Evolutionary conservation across 2,329 filamentous ascomycete species (phyloP), one percentile per base, ranked within the genome.

Genomic region (Penicillium sp.): DNA sequence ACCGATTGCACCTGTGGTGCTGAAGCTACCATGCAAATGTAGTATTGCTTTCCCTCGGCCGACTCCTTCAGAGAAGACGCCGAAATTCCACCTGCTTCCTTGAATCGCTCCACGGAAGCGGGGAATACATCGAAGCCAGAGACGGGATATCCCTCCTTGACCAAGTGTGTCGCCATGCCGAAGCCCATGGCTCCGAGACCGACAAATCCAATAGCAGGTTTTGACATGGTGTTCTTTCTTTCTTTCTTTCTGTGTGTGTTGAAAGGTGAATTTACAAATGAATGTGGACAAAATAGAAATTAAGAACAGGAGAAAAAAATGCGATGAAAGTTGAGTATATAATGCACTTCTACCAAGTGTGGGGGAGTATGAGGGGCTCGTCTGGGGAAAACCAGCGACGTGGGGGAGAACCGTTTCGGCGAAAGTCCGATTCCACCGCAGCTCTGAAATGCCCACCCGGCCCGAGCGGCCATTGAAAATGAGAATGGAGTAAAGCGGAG

Each of bases 141-240:
- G 25, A 89, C 84, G 26, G 71, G 51, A 66, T 84, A 86, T 49
- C 83, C 83, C 54, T 79, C 71, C 56, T 82, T 81, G 59, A 88
- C 73, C 39, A 90, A 78, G 63, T 88, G 78, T 50, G 80, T 86
- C 54, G 86, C 86, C 85, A 90, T 89, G 63, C 86, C 86, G 65
- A 88, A 86, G 63, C 86, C 86, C 86, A 89, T 89, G 68, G 85
- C 85, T 48, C 86, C 86, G 3, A 90, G 82, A 73, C 86, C 86
- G 54, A 86, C 83, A 68, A 88, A 88, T 54, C 81, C 78, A 46
- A 86, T 72, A 45, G 68, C 61, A 26, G 75, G 73, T 61, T 75
- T 78, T 32, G 69, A 69, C 56, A 72, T 70, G 18, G 3, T 18
- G 18, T 18, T 18, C 18, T 18, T 18, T 18, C 18, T 18, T 18